Percentiles rank a stretch among this genome's conserved stretches.
phyloP scores from a whole-genome alignment of 306 rosid species.

The Lathyrus tuberosus region DNA sequence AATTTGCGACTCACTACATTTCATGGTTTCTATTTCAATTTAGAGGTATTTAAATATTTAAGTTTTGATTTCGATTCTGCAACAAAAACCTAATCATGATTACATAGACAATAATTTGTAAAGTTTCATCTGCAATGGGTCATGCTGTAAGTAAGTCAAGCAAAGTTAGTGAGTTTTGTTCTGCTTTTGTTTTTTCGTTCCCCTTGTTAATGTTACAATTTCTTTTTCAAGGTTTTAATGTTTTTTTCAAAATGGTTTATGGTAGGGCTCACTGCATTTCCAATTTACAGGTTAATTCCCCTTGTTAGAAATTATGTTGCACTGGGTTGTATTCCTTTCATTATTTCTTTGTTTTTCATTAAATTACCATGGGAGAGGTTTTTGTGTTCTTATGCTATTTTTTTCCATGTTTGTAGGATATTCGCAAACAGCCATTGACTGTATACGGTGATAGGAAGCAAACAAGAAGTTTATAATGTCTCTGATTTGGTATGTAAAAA shows the following conservation, averaged over 20 bases:
- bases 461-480: conserved; percentile 96
- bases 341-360: neutral
- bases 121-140: conserved; percentile 95
- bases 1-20: too few species aligned
- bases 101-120: conserved; percentile 75
- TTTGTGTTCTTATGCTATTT: conserved; percentile 14
- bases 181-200: neutral
- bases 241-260: neutral
- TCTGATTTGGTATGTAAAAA: conserved; percentile 77
- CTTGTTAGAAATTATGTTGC: conserved; percentile 92
- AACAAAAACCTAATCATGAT: conserved; percentile 88
- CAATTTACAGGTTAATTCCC: too few species aligned
- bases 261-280: too few species aligned
- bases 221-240: conserved; percentile 27
- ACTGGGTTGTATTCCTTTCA: conserved; percentile 55
- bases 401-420: conserved; percentile 57
- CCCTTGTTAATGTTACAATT: neutral
- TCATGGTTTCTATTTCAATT: too few species aligned
- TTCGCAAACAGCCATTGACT: conserved; percentile 85
- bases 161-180: conserved; percentile 63
- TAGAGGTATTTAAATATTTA: too few species aligned
- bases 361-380: neutral
- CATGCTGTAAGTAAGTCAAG: conserved; percentile 86
- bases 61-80: conserved; percentile 24
- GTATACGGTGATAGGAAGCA: conserved; percentile 97